phyloP scores from a whole-genome alignment of 2,329 filamentous ascomycete genomes.

The Exophiala sp. region DNA sequence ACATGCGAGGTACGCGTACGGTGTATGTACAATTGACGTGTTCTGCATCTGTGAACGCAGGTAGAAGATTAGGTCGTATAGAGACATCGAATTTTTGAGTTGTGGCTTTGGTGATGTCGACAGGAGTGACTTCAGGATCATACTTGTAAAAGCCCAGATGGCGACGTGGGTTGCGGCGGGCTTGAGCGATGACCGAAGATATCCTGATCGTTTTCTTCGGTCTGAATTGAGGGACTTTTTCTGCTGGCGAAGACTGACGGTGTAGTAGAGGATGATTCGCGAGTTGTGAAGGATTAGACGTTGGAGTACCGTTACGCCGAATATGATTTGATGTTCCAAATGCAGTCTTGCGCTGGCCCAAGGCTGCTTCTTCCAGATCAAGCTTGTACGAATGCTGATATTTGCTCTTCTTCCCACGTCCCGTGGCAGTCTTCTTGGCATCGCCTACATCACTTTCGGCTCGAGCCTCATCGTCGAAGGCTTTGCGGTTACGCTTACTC shows the following conservation, averaged over 20 bases:
- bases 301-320: slow-evolving; percentile 19
- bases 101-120: slow-evolving; percentile 23
- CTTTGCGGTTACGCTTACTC: slow-evolving; percentile 61
- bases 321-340: slow-evolving; percentile 10
- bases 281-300: slow-evolving; percentile 14
- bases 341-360: slow-evolving; percentile 16
- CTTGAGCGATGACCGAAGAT: slow-evolving; percentile 67
- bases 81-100: slow-evolving; percentile 57
- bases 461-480: slow-evolving; percentile 70
- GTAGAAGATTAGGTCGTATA: slow-evolving; percentile 67
- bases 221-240: slow-evolving; percentile 49
- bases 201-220: slow-evolving; percentile 66
- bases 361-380: slow-evolving; percentile 23
- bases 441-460: slow-evolving; percentile 61
- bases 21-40: slow-evolving; percentile 89
- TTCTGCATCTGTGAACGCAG: slow-evolving; percentile 60
- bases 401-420: slow-evolving; percentile 25
- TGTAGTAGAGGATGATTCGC: slow-evolving; percentile 5
- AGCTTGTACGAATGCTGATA: slow-evolving; percentile 27
- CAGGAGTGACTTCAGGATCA: slow-evolving; percentile 58
- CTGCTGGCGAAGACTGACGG: slow-evolving; percentile 8
- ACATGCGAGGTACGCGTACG: slow-evolving; percentile 77
- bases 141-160: slow-evolving; percentile 87
- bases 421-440: slow-evolving; percentile 15
- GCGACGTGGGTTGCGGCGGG: slow-evolving; percentile 66